Evolutionary conservation across 441 rosid species (phyloP).

Genomic region (Erodium trifolium): DNA sequence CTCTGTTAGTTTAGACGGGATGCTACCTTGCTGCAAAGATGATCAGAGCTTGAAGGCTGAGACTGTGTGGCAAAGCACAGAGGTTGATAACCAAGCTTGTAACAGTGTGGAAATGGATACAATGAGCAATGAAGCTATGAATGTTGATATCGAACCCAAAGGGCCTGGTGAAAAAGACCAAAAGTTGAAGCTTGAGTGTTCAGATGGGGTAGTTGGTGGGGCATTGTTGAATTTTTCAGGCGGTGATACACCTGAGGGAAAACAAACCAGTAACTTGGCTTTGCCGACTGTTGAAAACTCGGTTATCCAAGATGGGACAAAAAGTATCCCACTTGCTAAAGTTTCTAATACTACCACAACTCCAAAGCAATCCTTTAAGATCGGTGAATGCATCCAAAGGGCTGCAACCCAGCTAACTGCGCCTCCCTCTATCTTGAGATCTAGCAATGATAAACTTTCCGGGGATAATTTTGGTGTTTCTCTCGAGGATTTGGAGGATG

Average conservation of each 20-base stretch:
- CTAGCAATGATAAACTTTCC: constrained; percentile 26
- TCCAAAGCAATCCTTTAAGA: constrained; percentile 72
- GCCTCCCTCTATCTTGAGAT: constrained; percentile 52
- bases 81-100: background rate
- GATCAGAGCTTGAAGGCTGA: background rate
- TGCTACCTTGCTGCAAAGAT: background rate
- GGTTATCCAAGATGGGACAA: constrained; percentile 38
- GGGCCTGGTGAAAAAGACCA: constrained; percentile 20
- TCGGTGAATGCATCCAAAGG: constrained; percentile 82
- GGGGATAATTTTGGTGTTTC: constrained; percentile 40
- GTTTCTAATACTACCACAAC: constrained; percentile 28
- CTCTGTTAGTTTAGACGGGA: background rate
- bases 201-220: constrained; percentile 11
- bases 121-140: background rate
- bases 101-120: background rate
- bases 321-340: constrained; percentile 54
- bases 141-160: background rate
- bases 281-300: constrained; percentile 28
- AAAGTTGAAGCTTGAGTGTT: constrained; percentile 16
- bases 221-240: too few relatives aligned
- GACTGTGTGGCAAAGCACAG: constrained; percentile 1
- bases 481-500: constrained; percentile 31
- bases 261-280: too few relatives aligned
- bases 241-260: too few relatives aligned
- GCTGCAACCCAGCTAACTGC: constrained; percentile 89